Evolutionary conservation across 108 stramenopile genomes (phyloP), one percentile per base, ranked within the genome.

Genomic region (Pseudonitzschia multiseries): DNA sequence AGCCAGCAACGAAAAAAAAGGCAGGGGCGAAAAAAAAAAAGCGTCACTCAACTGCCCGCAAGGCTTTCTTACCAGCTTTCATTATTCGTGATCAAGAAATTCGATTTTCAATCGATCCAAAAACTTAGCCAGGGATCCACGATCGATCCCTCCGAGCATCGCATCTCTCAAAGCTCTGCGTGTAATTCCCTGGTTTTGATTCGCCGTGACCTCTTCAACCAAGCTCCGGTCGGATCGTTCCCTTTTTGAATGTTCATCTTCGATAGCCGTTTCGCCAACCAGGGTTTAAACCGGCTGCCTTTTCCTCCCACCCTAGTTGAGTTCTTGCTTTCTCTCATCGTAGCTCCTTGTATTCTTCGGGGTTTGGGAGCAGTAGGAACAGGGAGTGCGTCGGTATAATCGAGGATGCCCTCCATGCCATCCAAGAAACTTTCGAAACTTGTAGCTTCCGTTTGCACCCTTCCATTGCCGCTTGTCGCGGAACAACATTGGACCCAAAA

Each of bases 401-500:
- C 29, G 5, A 59, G 3, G 26, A 6, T 59, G 5, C 26, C 57
- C 5, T 59, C n/a, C 57, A 26, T 22, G 4, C 46, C 46, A 14
- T 48, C 46, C 12, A 18, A 48, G 18, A 8, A 2, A 18, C 46
- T 18, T 1, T 2, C 14, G 13, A 14, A 48, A 48, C 12, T 48
- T 14, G 36, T 48, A 10, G 14, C 12, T 14, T 48, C 46, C 13
- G 17, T 10, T 48, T 48, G 46, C 2, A 59, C 26, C 12, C 29
- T 31, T 9, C 57, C 15, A 27, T 59, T 59, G n/a, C 27, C 22
- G 14, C 57, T 59, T 59, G 53, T 59, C 57, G 26, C 57, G 57
- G 57, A 59, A 59, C 57, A 59, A 59, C 5, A 59, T 31, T 48
- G 46, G 46, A 48, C 46, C 46, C 46, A 48, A 48, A 18, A 18